Base-by-base conservation (phyloP, 176 grass and related monocot genomes). In the Pontederia paniculata region DNA sequence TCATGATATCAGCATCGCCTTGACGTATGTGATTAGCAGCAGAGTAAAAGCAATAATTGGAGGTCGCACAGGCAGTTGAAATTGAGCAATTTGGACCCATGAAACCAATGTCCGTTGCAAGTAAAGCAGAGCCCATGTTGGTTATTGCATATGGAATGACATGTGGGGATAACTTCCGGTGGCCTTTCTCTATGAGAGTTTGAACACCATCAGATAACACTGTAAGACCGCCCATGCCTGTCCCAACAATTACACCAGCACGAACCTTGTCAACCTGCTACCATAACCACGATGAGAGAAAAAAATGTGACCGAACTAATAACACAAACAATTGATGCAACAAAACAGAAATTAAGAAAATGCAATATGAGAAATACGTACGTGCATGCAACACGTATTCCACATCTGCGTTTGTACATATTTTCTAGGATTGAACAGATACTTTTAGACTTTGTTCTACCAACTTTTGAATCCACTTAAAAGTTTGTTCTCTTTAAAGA, bases 21-120 rank as follows among this genome's bases (percentile, higher is more conserved):
- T 64, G 73, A 22, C 82, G 64, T 66, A 82, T 88, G 55, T 88
- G 84, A 57, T 88, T 88, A 15, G 84, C 78, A 54, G 84, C 78
- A 42, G 74, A 70, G 75, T 82, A 82, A 63, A 88, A 75, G 23
- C 78, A 88, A 22, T 63, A 82, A 48, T 88, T 81, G 21, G 78
- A 78, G 62, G 78, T 82, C 58, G 84, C 83, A 42, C 83, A 82
- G 9, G 83, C 83, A 71, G 83, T 82, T 74, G 83, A 87, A 59
- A 82, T 87, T 48, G 78, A 88, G 50, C 78, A 88, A 49, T 73
- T 88, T 41, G 78, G 60, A 60, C 78, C 78, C 78, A 88, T 81
- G 62, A 78, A 88, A 23, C 84, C 78, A 75, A 73, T 74, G 72
- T 88, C 79, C 47, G 82, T 82, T 22, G 78, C 77, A 66, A 88